Percentiles rank a stretch among this genome's conserved stretches.
phyloP scores from a whole-genome alignment of 345 rosid genomes.

The Acer yangbiense region DNA sequence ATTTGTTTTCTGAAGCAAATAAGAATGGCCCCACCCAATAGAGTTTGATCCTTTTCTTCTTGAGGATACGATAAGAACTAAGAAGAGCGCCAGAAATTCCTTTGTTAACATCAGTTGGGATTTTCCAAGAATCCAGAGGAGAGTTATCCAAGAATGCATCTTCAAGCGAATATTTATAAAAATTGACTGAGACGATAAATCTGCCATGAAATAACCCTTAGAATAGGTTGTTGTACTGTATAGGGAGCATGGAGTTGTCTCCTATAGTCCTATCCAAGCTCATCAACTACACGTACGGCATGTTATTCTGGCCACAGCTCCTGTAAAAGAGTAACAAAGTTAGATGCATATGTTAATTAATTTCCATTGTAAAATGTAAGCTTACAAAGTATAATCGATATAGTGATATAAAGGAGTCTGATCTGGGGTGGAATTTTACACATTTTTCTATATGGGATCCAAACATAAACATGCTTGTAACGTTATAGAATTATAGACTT shows the following conservation, averaged over 20 bases:
- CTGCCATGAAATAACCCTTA: slow-evolving; percentile 41
- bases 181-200: slow-evolving; percentile 14
- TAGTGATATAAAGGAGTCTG: too few species aligned
- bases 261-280: slow-evolving; percentile 39
- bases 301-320: slow-evolving; percentile 40
- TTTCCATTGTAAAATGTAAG: too few species aligned
- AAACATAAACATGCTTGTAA: too few species aligned
- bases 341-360: too few species aligned
- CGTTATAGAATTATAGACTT: too few species aligned
- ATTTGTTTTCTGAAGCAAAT: slow-evolving; percentile 7
- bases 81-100: slow-evolving; percentile 34
- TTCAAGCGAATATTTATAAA: not conserved
- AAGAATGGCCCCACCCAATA: slow-evolving; percentile 29
- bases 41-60: slow-evolving; percentile 28
- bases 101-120: slow-evolving; percentile 33
- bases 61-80: slow-evolving; percentile 25
- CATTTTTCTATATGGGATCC: too few species aligned
- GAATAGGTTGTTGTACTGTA: slow-evolving; percentile 29
- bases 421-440: too few species aligned
- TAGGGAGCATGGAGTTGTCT: slow-evolving; percentile 33
- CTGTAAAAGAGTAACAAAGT: slow-evolving; percentile 6
- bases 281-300: slow-evolving; percentile 26
- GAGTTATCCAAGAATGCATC: slow-evolving; percentile 43
- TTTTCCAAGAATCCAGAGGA: slow-evolving; percentile 27
- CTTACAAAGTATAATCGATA: too few species aligned